Evolutionary conservation across 768 basidiomycete genomes (phyloP).

Genomic region (Trametes villosa): DNA sequence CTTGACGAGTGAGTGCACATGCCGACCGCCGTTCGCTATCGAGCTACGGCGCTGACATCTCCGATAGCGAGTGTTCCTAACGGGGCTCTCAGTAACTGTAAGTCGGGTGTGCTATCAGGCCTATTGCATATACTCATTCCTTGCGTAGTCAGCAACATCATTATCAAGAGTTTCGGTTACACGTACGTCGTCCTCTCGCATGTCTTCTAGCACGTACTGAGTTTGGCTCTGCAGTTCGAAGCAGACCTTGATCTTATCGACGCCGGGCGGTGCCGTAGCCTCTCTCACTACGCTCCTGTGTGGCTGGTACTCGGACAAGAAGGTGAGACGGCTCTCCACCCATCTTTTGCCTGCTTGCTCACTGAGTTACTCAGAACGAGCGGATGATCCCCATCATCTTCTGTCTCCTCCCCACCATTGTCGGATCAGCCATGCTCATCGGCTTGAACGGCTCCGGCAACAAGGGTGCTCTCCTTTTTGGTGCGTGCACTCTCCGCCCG

Average conservation of each 20-base stretch:
- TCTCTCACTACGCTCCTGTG: conserved; percentile 53
- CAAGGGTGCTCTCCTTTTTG: conserved; percentile 61
- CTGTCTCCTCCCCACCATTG: conserved; percentile 60
- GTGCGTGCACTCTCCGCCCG: conserved; percentile 32
- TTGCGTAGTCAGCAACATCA: conserved; percentile 58
- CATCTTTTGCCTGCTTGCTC: background rate
- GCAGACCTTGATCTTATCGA: conserved; percentile 62
- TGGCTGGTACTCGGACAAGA: conserved; percentile 70
- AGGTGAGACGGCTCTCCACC: conserved; percentile 39
- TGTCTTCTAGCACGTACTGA: background rate
- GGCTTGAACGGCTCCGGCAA: conserved; percentile 52
- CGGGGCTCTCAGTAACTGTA: conserved; percentile 66
- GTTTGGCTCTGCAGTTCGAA: conserved; percentile 45
- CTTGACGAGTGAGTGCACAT: conserved; percentile 59
- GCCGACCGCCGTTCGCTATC: background rate
- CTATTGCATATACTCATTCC: background rate
- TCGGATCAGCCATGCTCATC: conserved; percentile 50
- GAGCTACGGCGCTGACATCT: conserved; percentile 11
- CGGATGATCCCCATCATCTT: conserved; percentile 66
- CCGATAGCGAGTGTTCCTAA: conserved; percentile 65
- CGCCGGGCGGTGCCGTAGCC: conserved; percentile 53
- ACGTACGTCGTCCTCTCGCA: conserved; percentile 45
- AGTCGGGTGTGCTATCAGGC: conserved; percentile 25
- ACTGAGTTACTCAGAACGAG: conserved; percentile 45
- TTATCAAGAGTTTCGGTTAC: conserved; percentile 67